Evolutionary conservation across 768 basidiomycete species (phyloP), one percentile per base, ranked within the genome.

Genomic region (Austroboletus eburneus): DNA sequence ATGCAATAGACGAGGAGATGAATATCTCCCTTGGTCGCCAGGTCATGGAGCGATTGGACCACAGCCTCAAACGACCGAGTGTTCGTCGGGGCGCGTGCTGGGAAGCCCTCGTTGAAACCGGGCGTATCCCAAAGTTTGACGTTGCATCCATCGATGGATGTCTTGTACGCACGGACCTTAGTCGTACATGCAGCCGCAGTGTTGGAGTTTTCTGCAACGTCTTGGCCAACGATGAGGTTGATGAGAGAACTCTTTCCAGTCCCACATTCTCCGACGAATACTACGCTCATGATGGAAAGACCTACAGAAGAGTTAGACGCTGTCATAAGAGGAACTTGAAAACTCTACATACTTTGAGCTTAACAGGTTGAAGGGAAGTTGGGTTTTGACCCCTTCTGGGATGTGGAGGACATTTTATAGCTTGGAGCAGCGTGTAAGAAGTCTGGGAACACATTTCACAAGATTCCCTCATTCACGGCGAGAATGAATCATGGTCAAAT

Each of bases 221-320:
- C 24, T 37, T 20, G 29, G 1, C 50, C 49, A 0, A 52, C 12
- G 32, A 58, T 50, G 9, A 61, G 35, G 35, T 64, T 64, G 5
- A 64, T 43, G 17, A 64, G 40, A 14, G 56, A 64, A 5, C 62
- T 63, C 32, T 64, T 58, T 32, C 62, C 59, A 22, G 40, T 47
- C 14, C 57, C 60, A 4, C 52, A 52, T 50, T 63, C 60, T 12
- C 62, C 62, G 36, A 24, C 48, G 30, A 64, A 29, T 39, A 63
- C 49, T 25, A 61, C 22, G 27, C 61, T 63, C 58, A 54, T 57
- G 27, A 29, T 20, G 13, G 13, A 16, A 39, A 37, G 10, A 27
- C n/a, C 37, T 57, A 9, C 13, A 39, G n/a, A 35, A 10, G 23
- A 4, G 14, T 55, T n/a, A 58, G 49, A 29, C 17, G 14, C 17